Conservation (phyloP, 2,329 filamentous ascomycete species). For the Metarhizium brunneum region DNA sequence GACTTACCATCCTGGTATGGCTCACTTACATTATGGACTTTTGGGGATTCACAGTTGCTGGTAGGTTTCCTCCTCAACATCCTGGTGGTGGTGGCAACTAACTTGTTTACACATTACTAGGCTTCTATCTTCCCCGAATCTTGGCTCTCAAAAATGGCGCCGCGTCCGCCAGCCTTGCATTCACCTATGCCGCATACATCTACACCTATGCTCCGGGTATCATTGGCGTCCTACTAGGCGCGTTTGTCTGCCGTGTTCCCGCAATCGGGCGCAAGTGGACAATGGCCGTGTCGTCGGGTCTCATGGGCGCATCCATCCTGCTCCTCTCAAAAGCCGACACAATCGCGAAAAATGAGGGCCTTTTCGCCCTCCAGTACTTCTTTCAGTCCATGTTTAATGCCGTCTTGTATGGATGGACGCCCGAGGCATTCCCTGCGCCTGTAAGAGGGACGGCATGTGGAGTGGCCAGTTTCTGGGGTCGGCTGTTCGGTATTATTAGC, state of each 20-base stretch:
- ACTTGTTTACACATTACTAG: conserved; percentile 7
- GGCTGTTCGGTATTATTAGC: conserved; percentile 48
- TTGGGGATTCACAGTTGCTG: conserved; percentile 28
- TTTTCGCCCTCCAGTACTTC: conserved; percentile 35
- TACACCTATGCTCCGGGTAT: conserved; percentile 45
- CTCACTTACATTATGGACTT: conserved; percentile 30
- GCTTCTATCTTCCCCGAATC: conserved; percentile 37
- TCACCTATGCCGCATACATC: conserved; percentile 43
- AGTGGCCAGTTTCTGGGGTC: conserved; percentile 48
- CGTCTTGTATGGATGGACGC: conserved; percentile 37
- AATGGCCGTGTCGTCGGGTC: conserved; percentile 31
- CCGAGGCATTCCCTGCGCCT: conserved; percentile 47
- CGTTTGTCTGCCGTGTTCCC: conserved; percentile 28
- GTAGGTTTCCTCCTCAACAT: conserved; percentile 8
- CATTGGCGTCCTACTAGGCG: conserved; percentile 38
- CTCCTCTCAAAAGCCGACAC: conserved; percentile 33
- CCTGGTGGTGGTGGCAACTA: background rate
- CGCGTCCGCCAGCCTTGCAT: conserved; percentile 30
- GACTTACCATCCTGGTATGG: conserved; percentile 25
- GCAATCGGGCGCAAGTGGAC: conserved; percentile 32
- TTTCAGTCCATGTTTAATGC: conserved; percentile 31
- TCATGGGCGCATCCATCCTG: conserved; percentile 37
- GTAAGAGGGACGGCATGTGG: conserved; percentile 47
- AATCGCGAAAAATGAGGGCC: conserved; percentile 25
- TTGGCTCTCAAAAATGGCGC: conserved; percentile 41